Percentiles rank a stretch among this genome's conserved stretches.
phyloP scores from a whole-genome alignment of 2,329 filamentous ascomycete species.

The Cladophialophora exuberans region DNA sequence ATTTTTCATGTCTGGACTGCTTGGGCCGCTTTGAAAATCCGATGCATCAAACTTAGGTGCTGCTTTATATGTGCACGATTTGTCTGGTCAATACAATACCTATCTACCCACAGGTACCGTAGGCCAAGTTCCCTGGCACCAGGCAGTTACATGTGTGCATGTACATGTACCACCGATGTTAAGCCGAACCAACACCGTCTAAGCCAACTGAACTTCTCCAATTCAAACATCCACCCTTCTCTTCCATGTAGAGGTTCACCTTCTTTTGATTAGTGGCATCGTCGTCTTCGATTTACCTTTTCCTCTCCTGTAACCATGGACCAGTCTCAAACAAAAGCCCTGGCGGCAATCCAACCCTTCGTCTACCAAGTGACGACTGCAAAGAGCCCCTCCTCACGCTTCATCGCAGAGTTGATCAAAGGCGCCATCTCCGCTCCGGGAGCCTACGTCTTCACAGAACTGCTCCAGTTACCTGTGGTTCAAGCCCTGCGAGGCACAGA shows the following conservation, averaged over 20 bases:
- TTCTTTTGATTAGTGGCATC: not conserved
- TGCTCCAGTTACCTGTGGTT: slow-evolving; percentile 80
- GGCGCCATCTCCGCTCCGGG: slow-evolving; percentile 88
- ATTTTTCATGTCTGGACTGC: no score
- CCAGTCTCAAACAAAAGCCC: slow-evolving; percentile 53
- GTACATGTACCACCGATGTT: no score
- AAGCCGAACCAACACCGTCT: no score
- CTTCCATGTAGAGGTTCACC: not conserved
- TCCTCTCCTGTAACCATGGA: slow-evolving; percentile 43
- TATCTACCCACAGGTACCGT: no score
- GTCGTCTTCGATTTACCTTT: not conserved
- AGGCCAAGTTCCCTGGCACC: no score
- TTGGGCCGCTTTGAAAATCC: no score
- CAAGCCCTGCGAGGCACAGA: slow-evolving; percentile 65
- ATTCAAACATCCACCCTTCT: not conserved
- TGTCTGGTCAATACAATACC: no score
- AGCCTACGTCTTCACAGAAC: slow-evolving; percentile 91
- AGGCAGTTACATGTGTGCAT: no score
- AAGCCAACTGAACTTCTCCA: not conserved
- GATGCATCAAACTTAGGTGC: no score
- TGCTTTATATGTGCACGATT: no score
- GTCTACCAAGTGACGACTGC: slow-evolving; percentile 85
- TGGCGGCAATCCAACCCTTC: slow-evolving; percentile 76
- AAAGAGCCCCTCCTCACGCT: slow-evolving; percentile 69
- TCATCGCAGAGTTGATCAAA: slow-evolving; percentile 80